Conservation (phyloP, 2,329 filamentous ascomycete genomes). For the Fonsecaea monophora region DNA sequence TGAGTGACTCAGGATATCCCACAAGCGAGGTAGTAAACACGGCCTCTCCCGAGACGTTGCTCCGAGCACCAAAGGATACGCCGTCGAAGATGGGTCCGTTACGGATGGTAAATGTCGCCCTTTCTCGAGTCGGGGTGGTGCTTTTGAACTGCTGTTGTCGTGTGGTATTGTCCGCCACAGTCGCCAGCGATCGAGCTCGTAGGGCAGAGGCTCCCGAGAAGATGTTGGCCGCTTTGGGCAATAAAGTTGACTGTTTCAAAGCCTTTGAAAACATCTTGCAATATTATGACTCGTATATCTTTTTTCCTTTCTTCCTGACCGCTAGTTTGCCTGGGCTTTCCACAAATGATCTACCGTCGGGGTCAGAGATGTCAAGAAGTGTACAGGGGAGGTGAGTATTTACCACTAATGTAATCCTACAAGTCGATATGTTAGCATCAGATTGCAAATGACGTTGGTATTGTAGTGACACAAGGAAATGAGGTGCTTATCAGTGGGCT, state of each 20-base stretch:
- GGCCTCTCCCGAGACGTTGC: constrained; percentile 96
- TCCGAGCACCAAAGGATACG: constrained; percentile 93
- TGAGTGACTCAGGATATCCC: constrained; percentile 90
- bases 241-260: constrained; percentile 59
- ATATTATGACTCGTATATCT: constrained; percentile 41
- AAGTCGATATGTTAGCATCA: constrained; percentile 45
- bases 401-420: constrained; percentile 71
- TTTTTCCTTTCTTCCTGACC: constrained; percentile 40
- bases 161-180: constrained; percentile 41
- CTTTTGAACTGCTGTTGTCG: constrained; percentile 53
- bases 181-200: constrained; percentile 45
- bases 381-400: constrained; percentile 40
- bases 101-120: constrained; percentile 93
- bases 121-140: constrained; percentile 73
- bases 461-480: constrained; percentile 30
- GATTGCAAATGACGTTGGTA: constrained; percentile 32
- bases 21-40: constrained; percentile 98
- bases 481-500: constrained; percentile 32
- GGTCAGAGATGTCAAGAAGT: constrained; percentile 36
- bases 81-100: constrained; percentile 96
- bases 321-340: constrained; percentile 70
- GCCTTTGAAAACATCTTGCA: constrained; percentile 62
- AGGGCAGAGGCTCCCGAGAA: constrained; percentile 44
- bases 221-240: constrained; percentile 54
- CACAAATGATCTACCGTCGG: constrained; percentile 65